These are phyloP conservation scores for Daphne laureola DNA, from an alignment of 441 rosid species.

Conservation along the genomic window DNA sequence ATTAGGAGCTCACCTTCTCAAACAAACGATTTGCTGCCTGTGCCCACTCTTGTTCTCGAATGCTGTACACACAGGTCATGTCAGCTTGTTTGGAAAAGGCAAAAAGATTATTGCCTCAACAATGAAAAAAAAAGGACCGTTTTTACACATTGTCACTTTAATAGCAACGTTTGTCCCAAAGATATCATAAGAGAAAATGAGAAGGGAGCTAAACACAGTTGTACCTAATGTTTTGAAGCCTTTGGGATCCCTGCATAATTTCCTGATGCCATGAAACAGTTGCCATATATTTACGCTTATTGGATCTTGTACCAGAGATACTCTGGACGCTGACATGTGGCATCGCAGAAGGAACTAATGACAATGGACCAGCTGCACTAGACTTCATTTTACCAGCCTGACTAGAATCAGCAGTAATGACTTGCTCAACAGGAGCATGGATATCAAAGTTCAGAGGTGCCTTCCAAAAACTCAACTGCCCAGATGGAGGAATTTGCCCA, in stretches of 20 bases:
- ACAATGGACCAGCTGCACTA: conserved; percentile 14
- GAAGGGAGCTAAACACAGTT: background rate
- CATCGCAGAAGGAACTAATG: conserved; percentile 20
- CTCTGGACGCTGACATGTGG: conserved; percentile 19
- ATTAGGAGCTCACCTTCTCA: conserved; percentile 52
- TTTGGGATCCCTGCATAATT: conserved; percentile 31
- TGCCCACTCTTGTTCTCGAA: conserved; percentile 60
- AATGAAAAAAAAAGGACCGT: background rate
- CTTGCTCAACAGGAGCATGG: conserved; percentile 16
- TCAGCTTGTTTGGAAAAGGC: conserved; percentile 3
- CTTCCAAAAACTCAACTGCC: conserved; percentile 24
- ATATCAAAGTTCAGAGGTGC: conserved; percentile 26
- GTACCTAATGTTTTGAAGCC: conserved; percentile 48
- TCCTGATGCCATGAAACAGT: conserved; percentile 66
- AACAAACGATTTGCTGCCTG: conserved; percentile 41
- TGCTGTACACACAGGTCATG: conserved; percentile 30
- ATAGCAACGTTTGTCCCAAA: too few species aligned
- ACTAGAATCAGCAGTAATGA: conserved; percentile 21
- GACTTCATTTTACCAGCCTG: conserved; percentile 19
- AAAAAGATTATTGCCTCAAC: conserved; percentile 1
- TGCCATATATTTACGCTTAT: conserved; percentile 47
- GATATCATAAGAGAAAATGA: background rate
- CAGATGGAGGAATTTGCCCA: conserved; percentile 32
- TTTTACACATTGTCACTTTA: too few species aligned
- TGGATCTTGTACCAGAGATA: conserved; percentile 25